phyloP scores from a whole-genome alignment of 2,329 filamentous ascomycete species.

The Ophiocordyceps camponoti-saundersi region DNA sequence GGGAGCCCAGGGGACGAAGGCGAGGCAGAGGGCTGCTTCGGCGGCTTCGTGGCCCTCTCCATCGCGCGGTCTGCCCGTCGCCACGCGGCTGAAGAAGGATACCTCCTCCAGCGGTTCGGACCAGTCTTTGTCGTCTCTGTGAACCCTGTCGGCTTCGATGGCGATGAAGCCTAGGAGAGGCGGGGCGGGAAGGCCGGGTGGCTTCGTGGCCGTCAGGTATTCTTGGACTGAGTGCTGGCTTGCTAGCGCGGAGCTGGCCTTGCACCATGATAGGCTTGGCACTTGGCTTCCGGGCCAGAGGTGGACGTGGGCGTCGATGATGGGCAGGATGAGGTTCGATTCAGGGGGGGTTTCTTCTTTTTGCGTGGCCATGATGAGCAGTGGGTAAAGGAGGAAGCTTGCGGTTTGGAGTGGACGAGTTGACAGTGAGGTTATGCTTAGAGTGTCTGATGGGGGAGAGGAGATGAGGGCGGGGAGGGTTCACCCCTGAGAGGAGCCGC shows the following conservation, averaged over 20 bases:
- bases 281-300: constrained; percentile 59
- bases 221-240: constrained; percentile 47
- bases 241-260: constrained; percentile 37
- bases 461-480: neutral
- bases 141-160: constrained; percentile 57
- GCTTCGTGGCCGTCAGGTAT: constrained; percentile 32
- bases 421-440: too few species aligned
- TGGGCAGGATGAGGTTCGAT: constrained; percentile 27
- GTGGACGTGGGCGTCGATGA: constrained; percentile 87
- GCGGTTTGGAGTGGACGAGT: too few species aligned
- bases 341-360: neutral
- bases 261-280: constrained; percentile 53
- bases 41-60: constrained; percentile 37
- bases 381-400: too few species aligned
- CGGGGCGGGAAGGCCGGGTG: too few species aligned
- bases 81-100: constrained; percentile 48
- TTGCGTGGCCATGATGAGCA: too few species aligned
- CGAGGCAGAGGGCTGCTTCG: constrained; percentile 39
- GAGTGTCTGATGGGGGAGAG: too few species aligned
- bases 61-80: constrained; percentile 36
- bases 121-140: constrained; percentile 36
- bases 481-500: neutral
- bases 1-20: constrained; percentile 75
- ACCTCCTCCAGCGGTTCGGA: constrained; percentile 55
- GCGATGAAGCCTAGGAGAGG: constrained; percentile 58